A percentile compares a stretch with the other conserved stretches of the same genome.
phyloP scores from a whole-genome alignment of 495 filamentous ascomycete species.

The Daldinia grandis region DNA sequence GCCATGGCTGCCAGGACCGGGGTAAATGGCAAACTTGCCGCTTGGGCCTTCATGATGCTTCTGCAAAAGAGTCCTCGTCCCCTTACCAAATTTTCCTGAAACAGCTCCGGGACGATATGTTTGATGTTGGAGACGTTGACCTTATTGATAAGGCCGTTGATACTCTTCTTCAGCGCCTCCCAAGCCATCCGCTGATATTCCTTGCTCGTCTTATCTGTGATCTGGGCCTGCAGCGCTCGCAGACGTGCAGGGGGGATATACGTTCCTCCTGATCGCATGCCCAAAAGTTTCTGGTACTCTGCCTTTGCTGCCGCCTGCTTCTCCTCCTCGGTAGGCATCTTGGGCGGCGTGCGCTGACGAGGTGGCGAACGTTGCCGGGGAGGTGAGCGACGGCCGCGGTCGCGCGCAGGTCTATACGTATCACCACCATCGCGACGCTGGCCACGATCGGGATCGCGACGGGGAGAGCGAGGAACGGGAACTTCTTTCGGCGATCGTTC shows the following conservation, averaged over 20 bases:
- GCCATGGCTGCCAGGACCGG: conserved; percentile 94
- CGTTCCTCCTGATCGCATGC: conserved; percentile 89
- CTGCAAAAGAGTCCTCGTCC: conserved; percentile 93
- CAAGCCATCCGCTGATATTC: conserved; percentile 99
- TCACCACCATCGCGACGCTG: conserved; percentile 54
- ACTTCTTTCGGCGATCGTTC: conserved; percentile 39
- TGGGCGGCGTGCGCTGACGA: conserved; percentile 60
- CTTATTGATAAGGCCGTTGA: conserved; percentile 99
- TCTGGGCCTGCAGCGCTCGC: conserved; percentile 91
- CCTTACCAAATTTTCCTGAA: conserved; percentile 90
- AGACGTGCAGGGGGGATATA: conserved; percentile 94
- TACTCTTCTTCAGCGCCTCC: conserved; percentile 98
- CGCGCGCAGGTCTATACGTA: conserved; percentile 50
- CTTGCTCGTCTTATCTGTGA: conserved; percentile 94
- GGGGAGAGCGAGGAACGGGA: conserved; percentile 41
- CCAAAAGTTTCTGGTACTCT: conserved; percentile 90
- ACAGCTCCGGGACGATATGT: conserved; percentile 92
- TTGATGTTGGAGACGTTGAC: conserved; percentile 98
- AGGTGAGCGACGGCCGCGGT: conserved; percentile 31
- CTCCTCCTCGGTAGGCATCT: conserved; percentile 76
- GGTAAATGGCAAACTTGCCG: conserved; percentile 94
- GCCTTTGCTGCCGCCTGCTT: conserved; percentile 82
- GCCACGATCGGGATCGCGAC: conserved; percentile 42
- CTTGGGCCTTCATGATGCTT: conserved; percentile 96
- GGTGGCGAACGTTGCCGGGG: conserved; percentile 39